Base-by-base conservation (phyloP, 805 yeast genomes). In the Saccharomycopsis sp. region DNA sequence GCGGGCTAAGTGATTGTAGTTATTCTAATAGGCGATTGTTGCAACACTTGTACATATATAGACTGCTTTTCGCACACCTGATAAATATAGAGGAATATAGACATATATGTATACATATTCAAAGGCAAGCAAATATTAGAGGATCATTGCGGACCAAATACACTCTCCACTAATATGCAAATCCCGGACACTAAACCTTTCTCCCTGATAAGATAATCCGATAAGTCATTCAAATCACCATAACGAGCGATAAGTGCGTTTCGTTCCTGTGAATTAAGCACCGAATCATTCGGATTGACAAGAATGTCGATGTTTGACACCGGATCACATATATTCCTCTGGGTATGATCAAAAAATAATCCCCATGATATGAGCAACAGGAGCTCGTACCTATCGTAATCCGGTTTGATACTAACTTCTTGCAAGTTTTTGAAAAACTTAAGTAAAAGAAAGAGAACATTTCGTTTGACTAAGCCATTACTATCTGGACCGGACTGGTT, bases 111-210 rank as follows among this genome's bases (percentile, higher is more conserved):
- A n/a, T n/a, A n/a, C n/a, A n/a, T n/a, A n/a, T n/a, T n/a, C n/a
- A n/a, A n/a, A n/a, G n/a, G n/a, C n/a, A n/a, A n/a, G 38, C 38
- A 5, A 29, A 29, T 12, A 29, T 7, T 29, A 29, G 9, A 7
- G 5, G 38, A 12, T 29, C 12, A 29, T 12, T 29, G 38, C 9
- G 38, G 55, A 57, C 47, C 50, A n/a, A 20, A 60, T 57, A 56
- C 56, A 41, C 8, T 19, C 9, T 22, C 42, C n/a, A 52, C 19
- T 38, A 24, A 47, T 29, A 38, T 38, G 14, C 24, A 19, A 20
- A 17, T 38, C 8, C 24, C 55, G 7, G 49, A 12, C 20, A 29
- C 17, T 9, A 38, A 15, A 12, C 41, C 47, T 50, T 15, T 19
- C 22, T 52, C 41, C 3, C 41, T 52, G 41, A 19, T 24, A 19